These are phyloP conservation scores for Lentinus brumalis DNA, from an alignment of 768 basidiomycete species.

Conservation along the genomic window DNA sequence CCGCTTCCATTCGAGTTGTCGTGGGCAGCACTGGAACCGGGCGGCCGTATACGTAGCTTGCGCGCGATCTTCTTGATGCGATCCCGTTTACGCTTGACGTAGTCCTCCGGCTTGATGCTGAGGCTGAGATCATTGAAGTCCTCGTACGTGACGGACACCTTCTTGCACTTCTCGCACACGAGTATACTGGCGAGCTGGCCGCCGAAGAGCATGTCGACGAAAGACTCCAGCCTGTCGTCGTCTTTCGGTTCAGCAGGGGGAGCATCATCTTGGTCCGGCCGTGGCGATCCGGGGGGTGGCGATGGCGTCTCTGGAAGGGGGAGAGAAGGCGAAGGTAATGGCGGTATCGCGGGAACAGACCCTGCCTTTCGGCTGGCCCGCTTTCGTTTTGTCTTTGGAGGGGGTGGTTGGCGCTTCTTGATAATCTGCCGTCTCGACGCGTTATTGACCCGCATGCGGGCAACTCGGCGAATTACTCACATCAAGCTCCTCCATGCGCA, in stretches of 20 bases:
- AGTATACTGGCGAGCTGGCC: constrained; percentile 89
- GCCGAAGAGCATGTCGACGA: constrained; percentile 90
- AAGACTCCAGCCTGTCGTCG: constrained; percentile 60
- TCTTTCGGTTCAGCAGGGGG: constrained; percentile 28
- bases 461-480: constrained; percentile 41
- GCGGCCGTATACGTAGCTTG: constrained; percentile 44
- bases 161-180: constrained; percentile 92
- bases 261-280: neutral
- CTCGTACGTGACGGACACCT: constrained; percentile 89
- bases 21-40: neutral
- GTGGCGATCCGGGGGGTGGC: neutral
- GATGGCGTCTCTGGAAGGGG: neutral
- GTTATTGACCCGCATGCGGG: too few species aligned
- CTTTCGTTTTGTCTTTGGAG: constrained; percentile 43
- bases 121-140: constrained; percentile 94
- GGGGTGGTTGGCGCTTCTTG: constrained; percentile 61
- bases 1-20: constrained; percentile 5
- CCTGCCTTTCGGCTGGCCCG: neutral
- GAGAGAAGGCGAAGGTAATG: constrained; percentile 1
- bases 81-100: constrained; percentile 74
- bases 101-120: constrained; percentile 84
- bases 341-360: neutral
- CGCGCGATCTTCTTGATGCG: constrained; percentile 74
- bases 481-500: constrained; percentile 94
- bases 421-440: constrained; percentile 58